phyloP scores from a whole-genome alignment of 106 monocot genomes.

The Apostasia ramifera region DNA sequence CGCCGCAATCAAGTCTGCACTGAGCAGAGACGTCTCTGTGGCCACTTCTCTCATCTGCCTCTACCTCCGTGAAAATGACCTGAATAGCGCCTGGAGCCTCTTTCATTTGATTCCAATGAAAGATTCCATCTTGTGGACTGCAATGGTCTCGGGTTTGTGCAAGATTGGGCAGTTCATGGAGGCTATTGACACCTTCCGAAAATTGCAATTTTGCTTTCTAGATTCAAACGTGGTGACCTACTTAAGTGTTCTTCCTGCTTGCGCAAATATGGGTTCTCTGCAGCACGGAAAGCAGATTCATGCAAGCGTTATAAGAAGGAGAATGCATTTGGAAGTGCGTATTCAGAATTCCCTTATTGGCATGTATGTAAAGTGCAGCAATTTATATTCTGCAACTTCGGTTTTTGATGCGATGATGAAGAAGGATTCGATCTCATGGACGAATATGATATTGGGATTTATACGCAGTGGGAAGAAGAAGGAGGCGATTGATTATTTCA shows the following conservation, averaged over 20 bases:
- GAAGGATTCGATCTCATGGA: constrained; percentile 43
- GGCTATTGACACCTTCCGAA: constrained; percentile 25
- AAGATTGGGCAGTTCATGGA: constrained; percentile 19
- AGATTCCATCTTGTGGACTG: constrained; percentile 40
- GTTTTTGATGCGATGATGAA: constrained; percentile 24
- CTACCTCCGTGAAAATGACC: constrained; percentile 26
- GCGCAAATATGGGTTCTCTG: constrained; percentile 19
- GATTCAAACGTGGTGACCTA: constrained; percentile 26
- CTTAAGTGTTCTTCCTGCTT: constrained; percentile 33
- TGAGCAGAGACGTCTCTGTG: constrained; percentile 10
- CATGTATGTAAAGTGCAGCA: constrained; percentile 29
- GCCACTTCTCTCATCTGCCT: constrained; percentile 32
- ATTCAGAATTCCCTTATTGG: constrained; percentile 35
- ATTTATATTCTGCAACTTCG: constrained; percentile 12
- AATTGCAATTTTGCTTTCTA: constrained; percentile 15
- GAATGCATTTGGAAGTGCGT: constrained; percentile 15
- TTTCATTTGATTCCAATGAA: constrained; percentile 17
- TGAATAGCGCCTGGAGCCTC: constrained; percentile 8
- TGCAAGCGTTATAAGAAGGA: constrained; percentile 26
- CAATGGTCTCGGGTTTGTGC: constrained; percentile 32
- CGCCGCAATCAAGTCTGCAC: constrained; percentile 24
- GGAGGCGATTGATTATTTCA: constrained; percentile 23
- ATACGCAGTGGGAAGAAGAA: neutral
- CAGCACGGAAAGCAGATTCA: constrained; percentile 29
- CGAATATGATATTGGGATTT: constrained; percentile 37